phyloP scores from a whole-genome alignment of 2,329 filamentous ascomycete species.

The Zymoseptoria ardabiliae region DNA sequence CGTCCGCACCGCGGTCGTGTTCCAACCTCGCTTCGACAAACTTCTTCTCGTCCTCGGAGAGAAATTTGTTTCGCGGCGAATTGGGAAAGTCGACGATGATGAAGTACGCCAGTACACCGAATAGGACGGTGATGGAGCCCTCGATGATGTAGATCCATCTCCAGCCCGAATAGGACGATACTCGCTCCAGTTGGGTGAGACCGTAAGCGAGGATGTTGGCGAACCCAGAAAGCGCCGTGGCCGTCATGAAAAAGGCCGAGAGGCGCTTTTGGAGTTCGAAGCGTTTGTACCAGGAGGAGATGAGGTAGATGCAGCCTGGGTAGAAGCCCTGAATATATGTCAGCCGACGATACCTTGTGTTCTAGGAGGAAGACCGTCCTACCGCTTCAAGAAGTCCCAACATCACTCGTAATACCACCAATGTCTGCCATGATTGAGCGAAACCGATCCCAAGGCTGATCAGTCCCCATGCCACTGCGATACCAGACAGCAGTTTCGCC shows the following conservation, averaged over 20 bases:
- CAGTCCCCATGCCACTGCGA: conserved; percentile 33
- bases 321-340: conserved; percentile 2
- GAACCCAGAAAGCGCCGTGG: conserved; percentile 6
- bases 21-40: conserved; percentile 7
- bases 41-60: conserved; percentile 7
- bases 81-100: conserved; percentile 61
- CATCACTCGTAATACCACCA: conserved; percentile 4
- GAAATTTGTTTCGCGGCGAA: conserved; percentile 7
- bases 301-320: conserved; percentile 20
- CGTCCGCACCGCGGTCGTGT: conserved; percentile 4
- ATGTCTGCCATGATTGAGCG: conserved; percentile 37
- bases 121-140: conserved; percentile 55
- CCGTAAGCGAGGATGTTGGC: conserved; percentile 11
- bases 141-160: conserved; percentile 57
- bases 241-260: conserved; percentile 7
- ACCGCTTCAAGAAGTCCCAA: conserved; percentile 6
- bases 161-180: conserved; percentile 6
- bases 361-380: neutral
- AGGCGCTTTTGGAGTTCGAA: conserved; percentile 12
- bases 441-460: conserved; percentile 45
- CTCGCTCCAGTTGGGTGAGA: conserved; percentile 2
- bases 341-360: neutral
- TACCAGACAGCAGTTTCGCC: conserved; percentile 36
- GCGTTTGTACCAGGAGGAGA: conserved; percentile 12
- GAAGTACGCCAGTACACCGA: conserved; percentile 51